phyloP scores from a whole-genome alignment of 1,284 basidiomycete species.

The Naganishia albida region DNA sequence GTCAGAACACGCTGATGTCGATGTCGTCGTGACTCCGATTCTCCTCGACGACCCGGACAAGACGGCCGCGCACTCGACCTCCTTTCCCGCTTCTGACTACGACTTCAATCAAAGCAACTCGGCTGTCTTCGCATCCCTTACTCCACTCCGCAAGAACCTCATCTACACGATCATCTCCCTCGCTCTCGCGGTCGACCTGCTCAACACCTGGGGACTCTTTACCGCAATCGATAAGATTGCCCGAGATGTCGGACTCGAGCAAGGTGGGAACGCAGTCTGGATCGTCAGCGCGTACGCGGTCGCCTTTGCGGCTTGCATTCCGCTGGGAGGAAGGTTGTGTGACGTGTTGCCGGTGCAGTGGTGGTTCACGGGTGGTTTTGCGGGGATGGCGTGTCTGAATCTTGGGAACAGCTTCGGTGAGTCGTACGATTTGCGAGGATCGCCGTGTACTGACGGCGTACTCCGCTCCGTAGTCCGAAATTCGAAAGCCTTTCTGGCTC shows the following conservation, averaged over 20 bases:
- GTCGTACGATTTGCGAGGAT: not conserved
- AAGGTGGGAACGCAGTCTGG: slow-evolving; percentile 20
- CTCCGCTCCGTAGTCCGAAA: not conserved
- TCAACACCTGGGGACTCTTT: slow-evolving; percentile 15
- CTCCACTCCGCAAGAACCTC: slow-evolving; percentile 7
- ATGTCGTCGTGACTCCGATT: too few species aligned
- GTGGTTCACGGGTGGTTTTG: slow-evolving; percentile 45
- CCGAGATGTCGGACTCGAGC: slow-evolving; percentile 8
- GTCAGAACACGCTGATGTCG: too few species aligned
- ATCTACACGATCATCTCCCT: slow-evolving; percentile 7
- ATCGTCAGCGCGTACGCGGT: slow-evolving; percentile 23
- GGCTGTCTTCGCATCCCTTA: not conserved
- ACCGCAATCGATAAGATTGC: slow-evolving; percentile 18
- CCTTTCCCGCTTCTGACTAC: too few species aligned
- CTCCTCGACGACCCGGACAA: too few species aligned
- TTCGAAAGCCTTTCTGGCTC: slow-evolving; percentile 1
- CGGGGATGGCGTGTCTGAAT: slow-evolving; percentile 40
- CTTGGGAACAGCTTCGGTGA: slow-evolving; percentile 43
- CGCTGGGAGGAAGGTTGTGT: slow-evolving; percentile 46
- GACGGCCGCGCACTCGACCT: too few species aligned
- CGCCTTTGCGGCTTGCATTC: slow-evolving; percentile 39
- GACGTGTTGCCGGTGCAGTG: slow-evolving; percentile 47
- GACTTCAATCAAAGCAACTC: not conserved
- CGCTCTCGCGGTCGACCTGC: slow-evolving; percentile 12
- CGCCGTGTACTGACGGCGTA: too few species aligned